Base-by-base conservation (phyloP, 371 early-diverging fungal species). In the Dichotomocladium elegans region DNA sequence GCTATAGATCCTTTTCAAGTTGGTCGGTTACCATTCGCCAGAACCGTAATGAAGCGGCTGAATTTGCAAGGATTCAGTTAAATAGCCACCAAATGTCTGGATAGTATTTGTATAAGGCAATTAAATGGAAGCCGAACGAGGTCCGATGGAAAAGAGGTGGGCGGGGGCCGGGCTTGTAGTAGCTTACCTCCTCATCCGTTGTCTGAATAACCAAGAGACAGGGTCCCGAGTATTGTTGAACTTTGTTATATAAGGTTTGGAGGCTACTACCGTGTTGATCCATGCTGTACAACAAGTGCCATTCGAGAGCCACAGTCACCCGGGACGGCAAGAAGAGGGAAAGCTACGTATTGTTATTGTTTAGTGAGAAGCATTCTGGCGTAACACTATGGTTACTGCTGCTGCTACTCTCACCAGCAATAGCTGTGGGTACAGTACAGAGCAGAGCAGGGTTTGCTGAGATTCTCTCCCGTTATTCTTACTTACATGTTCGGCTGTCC, bases 111-210 rank as follows among this genome's bases (percentile, higher is more conserved):
- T n/a, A n/a, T n/a, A n/a, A n/a, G n/a, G n/a, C n/a, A n/a, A n/a
- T n/a, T n/a, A n/a, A n/a, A n/a, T n/a, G n/a, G n/a, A n/a, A n/a
- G n/a, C n/a, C n/a, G n/a, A n/a, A n/a, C n/a, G n/a, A n/a, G n/a
- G n/a, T 24, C 22, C 22, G 7, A 25, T 41, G 54, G 25, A 26
- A 26, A 28, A 37, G 21, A 27, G n/a, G 25, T 25, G 34, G 17
- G 14, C 3, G 14, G 17, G 17, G 8, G 15, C 6, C 5, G 15
- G 24, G 9, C 9, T 4, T 15, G 41, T 4, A 3, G 46, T 17
- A 1, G 41, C 7, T 55, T 83, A 87, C 90, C 51, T 79, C 72
- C 30, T 81, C 77, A 43, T 63, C 55, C 10, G 43, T 58, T 27
- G 63, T 63, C 28, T 51, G 61, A 35, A 70, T 60, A 8, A 68